Evolutionary conservation across 2,329 filamentous ascomycete genomes (phyloP), one percentile per base, ranked within the genome.

Genomic region (Meredithiella fracta): DNA sequence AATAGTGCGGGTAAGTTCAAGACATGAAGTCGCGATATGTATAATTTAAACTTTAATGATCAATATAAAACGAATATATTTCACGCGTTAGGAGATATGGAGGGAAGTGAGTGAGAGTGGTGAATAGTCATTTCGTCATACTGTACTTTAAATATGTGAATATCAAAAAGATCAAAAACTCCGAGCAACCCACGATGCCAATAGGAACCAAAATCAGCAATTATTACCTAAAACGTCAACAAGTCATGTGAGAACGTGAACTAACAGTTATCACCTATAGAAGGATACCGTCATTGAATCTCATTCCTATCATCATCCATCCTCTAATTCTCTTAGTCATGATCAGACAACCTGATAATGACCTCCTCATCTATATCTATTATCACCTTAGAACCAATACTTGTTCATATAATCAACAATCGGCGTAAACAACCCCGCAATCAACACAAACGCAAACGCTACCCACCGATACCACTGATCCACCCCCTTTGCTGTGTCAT

Each of bases 301-400:
- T 11, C 5, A 34, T 34, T 11, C 5, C 29, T 5, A 34, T 34
- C 29, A 5, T 11, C 29, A 11, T 34, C 29, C 29, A 34, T 34
- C 29, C 29, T 34, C 11, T 34, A n/a, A n/a, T n/a, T n/a, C n/a
- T n/a, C n/a, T n/a, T n/a, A n/a, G n/a, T n/a, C n/a, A n/a, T n/a
- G n/a, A n/a, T n/a, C 11, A 11, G 29, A 5, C 29, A 34, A 34
- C 29, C 11, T 34, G 29, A 11, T 5, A 34, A 34, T 34, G 29
- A 11, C 29, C 29, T 5, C 5, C 5, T 34, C n/a, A n/a, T n/a
- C n/a, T n/a, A n/a, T n/a, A n/a, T n/a, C n/a, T n/a, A n/a, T n/a
- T n/a, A n/a, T n/a, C n/a, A n/a, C n/a, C n/a, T 38, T 54, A 58
- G 53, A 58, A 58, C 57, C 57, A 58, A 34, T 58, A 58, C 53